Evolutionary conservation across 768 basidiomycete genomes (phyloP), one percentile per base, ranked within the genome.

Genomic region (Astraeus odoratus): DNA sequence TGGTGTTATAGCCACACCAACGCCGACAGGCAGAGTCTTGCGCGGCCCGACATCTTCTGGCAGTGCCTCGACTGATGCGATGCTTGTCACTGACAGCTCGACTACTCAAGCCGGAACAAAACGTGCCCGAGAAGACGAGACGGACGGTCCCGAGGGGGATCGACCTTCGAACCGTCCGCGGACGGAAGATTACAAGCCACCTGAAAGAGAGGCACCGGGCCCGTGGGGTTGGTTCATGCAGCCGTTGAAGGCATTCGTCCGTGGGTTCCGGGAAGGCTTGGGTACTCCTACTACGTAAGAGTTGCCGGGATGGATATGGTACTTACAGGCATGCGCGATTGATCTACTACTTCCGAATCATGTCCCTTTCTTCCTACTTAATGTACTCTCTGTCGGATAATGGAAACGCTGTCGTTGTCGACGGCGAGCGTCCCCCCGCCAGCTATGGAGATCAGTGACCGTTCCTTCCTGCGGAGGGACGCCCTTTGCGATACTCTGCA

Each of bases 231-330:
- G 78, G 82, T 69, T 84, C 54, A 63, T 77, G 60, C 65, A 76
- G 31, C 82, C 83, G 5, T 68, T 83, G 61, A 72, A 75, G 56
- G 76, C 77, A 5, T 83, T 86, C 57, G 68, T 80, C 44, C 73
- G 76, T 50, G 83, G 82, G 16, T 83, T 86, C 65, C 75, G 75
- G 52, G 80, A 83, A 62, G 77, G 78, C 55, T 60, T 81, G 51
- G 51, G 50, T 9, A 46, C 43, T 19, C 39, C 57, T 39, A n/a
- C n/a, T n/a, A 53, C 58, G 44, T 64, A 57, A 55, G 38, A 30
- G n/a, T 23, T n/a, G n/a, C n/a, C n/a, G 42, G 41, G 34, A 34
- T 41, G 42, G 12, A 37, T 33, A 37, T 42, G 13, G 19, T 42
- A 30, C 7, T 18, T 37, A 37, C 36, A 37, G 19, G 10, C 30